Percentiles rank a stretch among this genome's conserved stretches.
Conservation (phyloP, 2,329 filamentous ascomycete species). For the Aspergillus quadricinctus region DNA sequence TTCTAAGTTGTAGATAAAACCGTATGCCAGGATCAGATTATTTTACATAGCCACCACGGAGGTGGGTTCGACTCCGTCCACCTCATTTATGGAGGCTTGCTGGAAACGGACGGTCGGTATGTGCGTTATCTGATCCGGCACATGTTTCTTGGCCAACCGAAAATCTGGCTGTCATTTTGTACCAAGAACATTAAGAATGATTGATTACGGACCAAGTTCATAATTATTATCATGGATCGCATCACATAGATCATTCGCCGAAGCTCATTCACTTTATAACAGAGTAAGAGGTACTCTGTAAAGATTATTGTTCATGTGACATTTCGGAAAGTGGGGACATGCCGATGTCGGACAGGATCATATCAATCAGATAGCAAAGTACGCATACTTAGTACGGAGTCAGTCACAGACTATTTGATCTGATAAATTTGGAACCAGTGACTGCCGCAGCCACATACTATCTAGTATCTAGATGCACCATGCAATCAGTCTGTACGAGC, state of each 20-base stretch:
- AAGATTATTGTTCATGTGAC: not conserved
- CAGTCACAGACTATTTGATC: not conserved
- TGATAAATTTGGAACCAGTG: no score
- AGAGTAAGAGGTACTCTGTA: no score
- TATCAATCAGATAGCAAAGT: slow-evolving; percentile 12
- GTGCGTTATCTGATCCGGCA: not conserved
- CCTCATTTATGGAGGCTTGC: not conserved
- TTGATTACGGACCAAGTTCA: not conserved
- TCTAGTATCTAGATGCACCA: not conserved
- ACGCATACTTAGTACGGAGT: not conserved
- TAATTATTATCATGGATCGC: no score
- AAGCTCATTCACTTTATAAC: no score
- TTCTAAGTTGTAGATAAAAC: not conserved
- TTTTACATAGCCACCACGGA: not conserved
- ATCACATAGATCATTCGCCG: not conserved
- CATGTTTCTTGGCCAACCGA: not conserved
- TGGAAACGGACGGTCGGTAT: not conserved
- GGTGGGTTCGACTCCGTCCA: not conserved
- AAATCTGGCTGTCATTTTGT: not conserved
- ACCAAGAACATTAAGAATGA: not conserved
- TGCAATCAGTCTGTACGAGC: not conserved
- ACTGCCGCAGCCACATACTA: no score
- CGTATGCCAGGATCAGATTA: not conserved
- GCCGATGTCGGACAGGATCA: slow-evolving; percentile 13
- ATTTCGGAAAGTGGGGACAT: not conserved